phyloP scores from a whole-genome alignment of 805 yeast species.

The Nakazawaea ambrosiae region DNA sequence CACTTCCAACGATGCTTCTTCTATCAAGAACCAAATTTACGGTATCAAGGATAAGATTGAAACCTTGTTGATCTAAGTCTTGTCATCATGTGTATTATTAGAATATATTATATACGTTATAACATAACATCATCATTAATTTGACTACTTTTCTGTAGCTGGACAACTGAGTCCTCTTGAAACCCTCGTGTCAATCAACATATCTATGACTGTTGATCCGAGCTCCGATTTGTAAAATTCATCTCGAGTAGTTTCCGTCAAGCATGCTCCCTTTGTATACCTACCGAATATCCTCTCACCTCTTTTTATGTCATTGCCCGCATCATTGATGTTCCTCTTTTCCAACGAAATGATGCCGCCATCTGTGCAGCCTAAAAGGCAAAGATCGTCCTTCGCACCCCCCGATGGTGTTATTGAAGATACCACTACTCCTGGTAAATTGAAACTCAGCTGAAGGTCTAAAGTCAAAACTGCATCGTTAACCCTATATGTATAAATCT shows the following conservation, averaged over 20 bases:
- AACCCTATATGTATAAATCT: too few relatives aligned
- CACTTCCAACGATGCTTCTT: constrained; percentile 96
- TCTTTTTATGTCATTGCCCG: too few relatives aligned
- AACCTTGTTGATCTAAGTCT: constrained; percentile 76
- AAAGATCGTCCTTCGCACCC: neutral
- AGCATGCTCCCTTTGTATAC: too few relatives aligned
- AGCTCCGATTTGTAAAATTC: too few relatives aligned
- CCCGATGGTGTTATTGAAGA: neutral
- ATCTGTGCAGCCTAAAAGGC: neutral
- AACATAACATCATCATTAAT: neutral
- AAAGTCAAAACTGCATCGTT: neutral
- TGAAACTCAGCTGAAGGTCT: neutral
- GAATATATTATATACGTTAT: neutral
- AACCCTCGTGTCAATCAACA: too few relatives aligned
- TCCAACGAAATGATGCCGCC: neutral
- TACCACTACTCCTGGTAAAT: neutral
- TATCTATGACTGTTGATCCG: too few relatives aligned
- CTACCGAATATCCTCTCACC: too few relatives aligned
- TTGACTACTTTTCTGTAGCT: too few relatives aligned
- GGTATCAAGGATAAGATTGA: constrained; percentile 98
- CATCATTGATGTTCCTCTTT: too few relatives aligned
- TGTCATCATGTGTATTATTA: constrained; percentile 1
- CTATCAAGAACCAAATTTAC: constrained; percentile 94
- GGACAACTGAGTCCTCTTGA: too few relatives aligned
- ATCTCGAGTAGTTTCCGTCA: too few relatives aligned